Evolutionary conservation across 1,139 yeast genomes (phyloP).

Genomic region (Geotrichum carabidarum): DNA sequence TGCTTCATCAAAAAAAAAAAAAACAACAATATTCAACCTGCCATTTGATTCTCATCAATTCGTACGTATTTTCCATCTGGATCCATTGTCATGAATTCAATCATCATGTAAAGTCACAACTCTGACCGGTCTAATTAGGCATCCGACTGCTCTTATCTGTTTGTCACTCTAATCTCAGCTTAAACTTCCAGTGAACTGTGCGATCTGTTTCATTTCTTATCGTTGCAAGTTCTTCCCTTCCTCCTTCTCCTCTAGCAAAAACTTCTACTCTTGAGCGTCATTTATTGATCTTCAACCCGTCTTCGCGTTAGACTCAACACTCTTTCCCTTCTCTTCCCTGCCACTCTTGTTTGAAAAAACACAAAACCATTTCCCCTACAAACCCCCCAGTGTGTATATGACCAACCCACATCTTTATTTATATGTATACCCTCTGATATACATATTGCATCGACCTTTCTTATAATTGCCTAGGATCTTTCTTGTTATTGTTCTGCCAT

Average conservation of each 20-base stretch:
- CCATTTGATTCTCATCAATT: too few species aligned
- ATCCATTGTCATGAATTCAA: too few species aligned
- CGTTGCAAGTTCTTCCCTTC: constrained; percentile 8
- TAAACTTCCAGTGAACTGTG: constrained; percentile 2
- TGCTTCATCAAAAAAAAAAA: too few species aligned
- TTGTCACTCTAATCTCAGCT: not conserved
- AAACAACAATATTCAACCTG: too few species aligned
- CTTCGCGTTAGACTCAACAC: not conserved
- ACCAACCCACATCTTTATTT: constrained; percentile 15
- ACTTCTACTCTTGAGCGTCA: constrained; percentile 9
- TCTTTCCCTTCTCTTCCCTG: not conserved
- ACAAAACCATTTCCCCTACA: not conserved
- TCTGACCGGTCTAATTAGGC: not conserved
- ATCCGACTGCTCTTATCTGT: not conserved
- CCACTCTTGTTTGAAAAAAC: constrained; percentile 5
- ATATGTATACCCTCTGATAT: constrained; percentile 18
- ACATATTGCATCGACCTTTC: constrained; percentile 19
- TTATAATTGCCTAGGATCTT: constrained; percentile 4
- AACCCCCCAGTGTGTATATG: constrained; percentile 14
- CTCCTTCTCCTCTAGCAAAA: not conserved
- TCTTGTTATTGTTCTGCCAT: not conserved
- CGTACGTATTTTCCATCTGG: too few species aligned
- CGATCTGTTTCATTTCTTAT: constrained; percentile 18
- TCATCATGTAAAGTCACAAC: not conserved
- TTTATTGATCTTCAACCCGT: constrained; percentile 12